Conservation (phyloP, 441 rosid genomes). For the Populus hybrid region DNA sequence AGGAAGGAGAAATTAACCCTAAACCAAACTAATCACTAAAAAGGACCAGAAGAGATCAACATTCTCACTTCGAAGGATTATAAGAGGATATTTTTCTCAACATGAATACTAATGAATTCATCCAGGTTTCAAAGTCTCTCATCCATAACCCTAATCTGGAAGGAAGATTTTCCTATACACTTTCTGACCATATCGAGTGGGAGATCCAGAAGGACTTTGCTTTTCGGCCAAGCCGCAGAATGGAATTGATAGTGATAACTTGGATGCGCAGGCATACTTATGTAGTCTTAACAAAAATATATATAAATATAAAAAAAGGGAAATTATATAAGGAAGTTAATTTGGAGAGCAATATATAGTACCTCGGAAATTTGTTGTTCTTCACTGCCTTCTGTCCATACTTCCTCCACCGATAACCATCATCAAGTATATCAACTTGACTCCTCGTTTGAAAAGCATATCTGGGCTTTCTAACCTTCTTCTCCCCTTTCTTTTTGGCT, state of each 20-base stretch:
- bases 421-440: conserved; percentile 53
- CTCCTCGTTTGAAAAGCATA: conserved; percentile 63
- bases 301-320: background rate
- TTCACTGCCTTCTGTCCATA: conserved; percentile 61
- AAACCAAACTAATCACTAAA: background rate
- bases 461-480: conserved; percentile 41
- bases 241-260: too few relatives aligned
- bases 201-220: too few relatives aligned
- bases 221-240: too few relatives aligned
- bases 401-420: conserved; percentile 56
- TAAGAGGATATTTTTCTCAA: background rate
- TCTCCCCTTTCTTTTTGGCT: conserved; percentile 26
- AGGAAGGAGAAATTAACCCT: background rate
- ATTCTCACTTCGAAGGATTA: background rate
- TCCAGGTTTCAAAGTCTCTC: background rate
- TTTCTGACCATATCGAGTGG: background rate
- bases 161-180: background rate
- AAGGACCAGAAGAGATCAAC: background rate
- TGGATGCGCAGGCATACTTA: too few relatives aligned
- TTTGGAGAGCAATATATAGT: background rate
- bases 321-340: background rate
- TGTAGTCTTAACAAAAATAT: background rate
- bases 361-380: conserved; percentile 62
- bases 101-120: background rate
- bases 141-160: background rate